phyloP scores from a whole-genome alignment of 345 rosid genomes.

The Citrus australasica region DNA sequence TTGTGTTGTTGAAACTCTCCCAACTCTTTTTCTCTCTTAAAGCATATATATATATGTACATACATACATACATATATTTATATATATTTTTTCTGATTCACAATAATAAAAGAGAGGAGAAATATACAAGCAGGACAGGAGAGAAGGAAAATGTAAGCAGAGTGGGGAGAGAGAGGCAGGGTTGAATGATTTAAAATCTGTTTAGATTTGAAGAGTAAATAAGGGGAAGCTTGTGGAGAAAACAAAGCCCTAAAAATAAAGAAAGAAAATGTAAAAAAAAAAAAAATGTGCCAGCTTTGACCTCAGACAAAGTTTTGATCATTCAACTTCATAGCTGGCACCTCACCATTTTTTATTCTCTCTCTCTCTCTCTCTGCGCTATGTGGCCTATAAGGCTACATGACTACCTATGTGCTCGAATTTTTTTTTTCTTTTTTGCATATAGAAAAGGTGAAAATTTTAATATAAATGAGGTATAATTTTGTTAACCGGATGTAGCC shows the following conservation, averaged over 20 bases:
- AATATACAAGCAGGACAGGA: constrained; percentile 18
- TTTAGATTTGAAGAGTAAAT: constrained; percentile 4
- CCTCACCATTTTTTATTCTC: constrained; percentile 23
- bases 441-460: not conserved
- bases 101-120: constrained; percentile 6
- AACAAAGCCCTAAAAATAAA: constrained; percentile 1
- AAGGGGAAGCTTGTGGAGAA: constrained; percentile 25
- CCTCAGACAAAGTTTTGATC: constrained; percentile 68
- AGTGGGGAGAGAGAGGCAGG: constrained; percentile 16
- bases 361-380: not conserved
- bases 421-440: not conserved
- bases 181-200: constrained; percentile 9
- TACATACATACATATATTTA: no score
- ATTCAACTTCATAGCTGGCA: constrained; percentile 85
- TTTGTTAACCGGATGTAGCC: constrained; percentile 21
- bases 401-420: no score
- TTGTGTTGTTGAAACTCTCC: constrained; percentile 7
- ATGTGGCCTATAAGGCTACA: constrained; percentile 24
- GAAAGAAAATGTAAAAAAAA: not conserved
- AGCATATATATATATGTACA: not conserved
- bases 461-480: not conserved
- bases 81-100: not conserved
- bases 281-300: constrained; percentile 70
- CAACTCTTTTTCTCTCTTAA: constrained; percentile 1
- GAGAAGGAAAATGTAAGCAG: constrained; percentile 26